Conservation (phyloP, 2,329 filamentous ascomycete species). For the Colletotrichum sp. region DNA sequence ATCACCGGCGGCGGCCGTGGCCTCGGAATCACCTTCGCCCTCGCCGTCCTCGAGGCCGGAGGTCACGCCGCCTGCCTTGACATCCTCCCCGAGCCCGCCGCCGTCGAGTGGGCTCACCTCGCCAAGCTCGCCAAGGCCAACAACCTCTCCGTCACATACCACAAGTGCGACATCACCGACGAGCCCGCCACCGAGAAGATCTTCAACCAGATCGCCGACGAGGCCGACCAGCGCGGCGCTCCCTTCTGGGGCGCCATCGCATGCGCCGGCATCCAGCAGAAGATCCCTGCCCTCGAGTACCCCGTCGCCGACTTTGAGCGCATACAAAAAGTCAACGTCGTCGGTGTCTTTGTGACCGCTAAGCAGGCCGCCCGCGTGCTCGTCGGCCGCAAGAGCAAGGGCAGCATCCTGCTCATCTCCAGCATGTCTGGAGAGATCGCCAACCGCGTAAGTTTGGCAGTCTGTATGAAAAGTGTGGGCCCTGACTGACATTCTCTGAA, state of each 20-base stretch:
- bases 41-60: slow-evolving; percentile 53
- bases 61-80: slow-evolving; percentile 55
- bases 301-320: slow-evolving; percentile 66
- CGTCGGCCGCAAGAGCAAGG: slow-evolving; percentile 42
- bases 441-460: slow-evolving; percentile 47
- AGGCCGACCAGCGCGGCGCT: slow-evolving; percentile 33
- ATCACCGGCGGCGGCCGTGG: slow-evolving; percentile 59
- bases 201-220: slow-evolving; percentile 40
- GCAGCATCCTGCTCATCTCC: slow-evolving; percentile 56
- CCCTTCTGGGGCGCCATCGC: slow-evolving; percentile 46
- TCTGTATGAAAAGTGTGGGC: background rate
- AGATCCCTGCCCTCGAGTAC: slow-evolving; percentile 51
- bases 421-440: slow-evolving; percentile 55
- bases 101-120: slow-evolving; percentile 45
- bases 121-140: slow-evolving; percentile 43
- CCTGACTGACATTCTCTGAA: slow-evolving; percentile 28
- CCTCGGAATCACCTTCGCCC: slow-evolving; percentile 54
- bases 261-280: slow-evolving; percentile 55
- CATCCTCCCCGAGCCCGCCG: slow-evolving; percentile 41
- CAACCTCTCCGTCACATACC: slow-evolving; percentile 41
- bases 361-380: slow-evolving; percentile 70
- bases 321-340: slow-evolving; percentile 73
- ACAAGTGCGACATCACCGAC: slow-evolving; percentile 51
- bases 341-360: slow-evolving; percentile 72
- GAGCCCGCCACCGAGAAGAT: slow-evolving; percentile 40